A percentile compares a stretch with the other conserved stretches of the same genome.
phyloP scores from a whole-genome alignment of 345 rosid genomes.

The Kandelia obovata region DNA sequence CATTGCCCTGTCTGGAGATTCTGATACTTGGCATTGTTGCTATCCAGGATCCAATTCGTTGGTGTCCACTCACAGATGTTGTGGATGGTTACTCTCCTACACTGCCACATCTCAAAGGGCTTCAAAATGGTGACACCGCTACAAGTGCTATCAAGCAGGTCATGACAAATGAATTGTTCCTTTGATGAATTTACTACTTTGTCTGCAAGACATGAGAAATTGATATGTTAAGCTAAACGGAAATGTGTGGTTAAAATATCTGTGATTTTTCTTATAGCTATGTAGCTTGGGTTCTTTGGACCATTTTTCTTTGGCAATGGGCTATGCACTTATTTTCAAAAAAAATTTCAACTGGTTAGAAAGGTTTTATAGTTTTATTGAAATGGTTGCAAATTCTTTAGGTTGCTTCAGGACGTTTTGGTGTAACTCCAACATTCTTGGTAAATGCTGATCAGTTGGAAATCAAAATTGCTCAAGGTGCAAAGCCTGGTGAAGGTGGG shows the following conservation, averaged over 20 bases:
- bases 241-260: constrained; percentile 7
- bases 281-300: background rate
- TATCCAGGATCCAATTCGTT: constrained; percentile 87
- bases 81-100: constrained; percentile 97
- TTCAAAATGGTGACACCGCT: constrained; percentile 97
- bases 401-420: constrained; percentile 99
- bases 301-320: background rate
- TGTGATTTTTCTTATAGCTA: background rate
- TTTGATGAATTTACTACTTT: constrained; percentile 6
- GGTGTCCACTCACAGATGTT: constrained; percentile 94
- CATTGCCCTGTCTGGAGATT: background rate
- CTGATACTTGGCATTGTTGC: constrained; percentile 5
- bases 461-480: constrained; percentile 99
- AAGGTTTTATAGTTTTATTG: background rate
- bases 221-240: constrained; percentile 3
- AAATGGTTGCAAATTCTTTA: constrained; percentile 35
- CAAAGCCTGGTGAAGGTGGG: constrained; percentile 99
- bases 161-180: constrained; percentile 15
- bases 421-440: constrained; percentile 97
- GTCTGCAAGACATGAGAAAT: background rate
- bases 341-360: background rate
- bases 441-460: constrained; percentile 92
- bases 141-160: constrained; percentile 99
- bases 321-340: background rate
- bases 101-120: constrained; percentile 97